Evolutionary conservation across 257 asterid species (phyloP), one percentile per base, ranked within the genome.

Genomic region (Forsythia suspensa): DNA sequence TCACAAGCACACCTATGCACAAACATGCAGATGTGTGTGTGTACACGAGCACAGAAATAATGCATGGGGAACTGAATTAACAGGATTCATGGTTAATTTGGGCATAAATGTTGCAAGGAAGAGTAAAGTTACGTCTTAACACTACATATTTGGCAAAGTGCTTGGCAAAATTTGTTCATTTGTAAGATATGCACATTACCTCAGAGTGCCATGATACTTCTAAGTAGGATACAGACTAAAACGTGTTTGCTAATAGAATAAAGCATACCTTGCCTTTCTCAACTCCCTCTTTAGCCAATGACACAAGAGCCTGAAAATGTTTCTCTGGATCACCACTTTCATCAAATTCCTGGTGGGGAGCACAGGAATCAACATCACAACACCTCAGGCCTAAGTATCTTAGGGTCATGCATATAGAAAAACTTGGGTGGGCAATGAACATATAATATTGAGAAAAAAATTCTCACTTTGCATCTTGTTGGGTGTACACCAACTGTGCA

Each of bases 401-500:
- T 48, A 10, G 38, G 13, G 51, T 43, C 9, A 77, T 65, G 63
- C 55, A 75, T 66, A 55, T 68, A 76, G 81, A 48, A 36, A 70
- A 74, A 70, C 38, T 21, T 38, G 48, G 72, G 40, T 67, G 43
- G 24, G 8, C 77, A 20, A 10, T 34, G 75, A 69, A 61, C 41
- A 76, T 44, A 52, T 70, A 63, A 37, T 66, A 21, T 67, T 77
- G 76, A 76, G 71, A 37, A 80, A 51, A 74, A 76, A 77, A 38
- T 57, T 72, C 95, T 84, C 82, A 95, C 99, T 41, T 87, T 95
- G 90, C 99, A 93, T 93, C 99, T 88, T 57, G 99, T 95, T 61
- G 99, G 99, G 85, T 95, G 99, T 86, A 95, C 99, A 75, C 98
- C 99, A 70, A 95, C 99, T 21, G 99, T 95, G 84, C 99, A 95